Evolutionary conservation across 495 filamentous ascomycete species (phyloP).

Genomic region (Penicillium coprophilum): DNA sequence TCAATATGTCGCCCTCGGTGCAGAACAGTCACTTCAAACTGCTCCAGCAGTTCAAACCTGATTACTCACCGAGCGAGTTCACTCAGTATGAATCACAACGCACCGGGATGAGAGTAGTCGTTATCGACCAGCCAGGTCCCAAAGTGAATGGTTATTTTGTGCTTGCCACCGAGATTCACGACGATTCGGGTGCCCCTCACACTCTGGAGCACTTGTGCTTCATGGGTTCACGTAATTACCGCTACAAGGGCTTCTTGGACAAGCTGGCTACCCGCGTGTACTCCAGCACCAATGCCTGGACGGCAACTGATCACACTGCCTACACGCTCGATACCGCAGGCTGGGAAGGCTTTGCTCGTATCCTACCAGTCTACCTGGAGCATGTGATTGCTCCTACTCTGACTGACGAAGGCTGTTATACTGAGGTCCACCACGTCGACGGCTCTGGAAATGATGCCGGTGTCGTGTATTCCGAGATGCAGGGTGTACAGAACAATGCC

Average conservation of each 20-base stretch:
- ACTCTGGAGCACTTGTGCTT: constrained; percentile 96
- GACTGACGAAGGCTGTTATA: constrained; percentile 89
- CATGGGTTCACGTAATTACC: constrained; percentile 94
- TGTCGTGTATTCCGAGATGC: constrained; percentile 99
- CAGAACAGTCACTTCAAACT: constrained; percentile 66
- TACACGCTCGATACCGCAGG: constrained; percentile 94
- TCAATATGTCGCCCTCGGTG: constrained; percentile 39
- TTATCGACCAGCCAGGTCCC: constrained; percentile 87
- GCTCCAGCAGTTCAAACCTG: constrained; percentile 78
- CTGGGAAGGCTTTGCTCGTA: constrained; percentile 94
- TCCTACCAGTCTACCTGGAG: constrained; percentile 92
- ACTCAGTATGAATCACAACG: constrained; percentile 85
- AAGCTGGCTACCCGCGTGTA: constrained; percentile 91
- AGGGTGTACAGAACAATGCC: constrained; percentile 83
- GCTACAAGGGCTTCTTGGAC: constrained; percentile 91
- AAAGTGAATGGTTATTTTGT: constrained; percentile 94
- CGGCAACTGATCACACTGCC: constrained; percentile 88
- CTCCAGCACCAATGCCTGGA: constrained; percentile 95
- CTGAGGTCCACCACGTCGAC: constrained; percentile 95
- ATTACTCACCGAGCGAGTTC: constrained; percentile 82
- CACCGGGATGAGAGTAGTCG: constrained; percentile 90
- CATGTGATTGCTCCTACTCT: constrained; percentile 89
- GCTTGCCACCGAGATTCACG: constrained; percentile 94
- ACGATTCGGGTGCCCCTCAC: constrained; percentile 93
- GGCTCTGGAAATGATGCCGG: constrained; percentile 91